These are phyloP conservation scores for Hydrangea macrophylla DNA, from an alignment of 148 eudicot genomes.

Conservation along the genomic window DNA sequence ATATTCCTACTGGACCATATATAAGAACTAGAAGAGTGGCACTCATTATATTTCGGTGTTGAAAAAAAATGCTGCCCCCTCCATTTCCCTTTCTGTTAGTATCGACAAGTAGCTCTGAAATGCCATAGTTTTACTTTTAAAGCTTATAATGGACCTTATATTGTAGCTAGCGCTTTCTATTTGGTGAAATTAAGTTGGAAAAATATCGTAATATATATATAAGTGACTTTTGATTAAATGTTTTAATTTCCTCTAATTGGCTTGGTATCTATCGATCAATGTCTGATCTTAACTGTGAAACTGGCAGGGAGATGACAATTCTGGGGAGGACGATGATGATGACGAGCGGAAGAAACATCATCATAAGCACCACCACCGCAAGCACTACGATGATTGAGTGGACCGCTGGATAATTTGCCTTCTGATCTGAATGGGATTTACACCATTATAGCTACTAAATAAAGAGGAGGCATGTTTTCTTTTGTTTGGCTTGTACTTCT, in stretches of 20 bases:
- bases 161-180: no score
- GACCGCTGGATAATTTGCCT: not conserved
- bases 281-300: not conserved
- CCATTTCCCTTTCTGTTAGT: no score
- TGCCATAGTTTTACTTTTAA: no score
- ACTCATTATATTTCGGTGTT: no score
- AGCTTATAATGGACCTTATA: no score
- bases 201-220: no score
- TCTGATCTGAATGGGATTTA: not conserved
- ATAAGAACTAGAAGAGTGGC: no score
- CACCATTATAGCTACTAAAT: constrained; percentile 7
- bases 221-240: not conserved
- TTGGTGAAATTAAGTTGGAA: no score
- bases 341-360: constrained; percentile 26
- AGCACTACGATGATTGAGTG: constrained; percentile 36
- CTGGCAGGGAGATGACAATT: constrained; percentile 34
- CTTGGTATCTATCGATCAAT: not conserved
- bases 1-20: no score
- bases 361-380: constrained; percentile 28
- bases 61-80: no score
- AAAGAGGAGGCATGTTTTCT: not conserved
- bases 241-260: not conserved
- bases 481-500: not conserved
- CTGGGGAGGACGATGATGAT: constrained; percentile 38
- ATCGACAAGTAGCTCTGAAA: no score